Conservation (phyloP, 805 yeast genomes). For the Phaffomyces opuntiae region DNA sequence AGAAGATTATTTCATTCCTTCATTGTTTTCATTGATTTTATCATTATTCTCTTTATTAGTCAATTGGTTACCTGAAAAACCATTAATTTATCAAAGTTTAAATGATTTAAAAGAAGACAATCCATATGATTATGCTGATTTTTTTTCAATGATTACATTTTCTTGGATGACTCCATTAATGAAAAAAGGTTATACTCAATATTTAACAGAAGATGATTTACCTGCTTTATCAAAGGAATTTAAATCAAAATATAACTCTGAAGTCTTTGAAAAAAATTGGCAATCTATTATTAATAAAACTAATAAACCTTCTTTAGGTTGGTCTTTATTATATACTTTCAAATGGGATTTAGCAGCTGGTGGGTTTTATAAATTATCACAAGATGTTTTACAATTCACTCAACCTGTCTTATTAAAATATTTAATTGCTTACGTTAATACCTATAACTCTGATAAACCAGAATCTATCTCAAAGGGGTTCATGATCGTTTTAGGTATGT, state of each 20-base stretch:
- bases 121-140: conserved; percentile 42
- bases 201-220: conserved; percentile 54
- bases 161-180: conserved; percentile 90
- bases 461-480: conserved; percentile 67
- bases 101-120: conserved; percentile 15
- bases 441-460: conserved; percentile 30
- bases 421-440: conserved; percentile 54
- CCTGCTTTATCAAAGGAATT: conserved; percentile 73
- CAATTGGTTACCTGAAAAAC: conserved; percentile 35
- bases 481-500: conserved; percentile 71
- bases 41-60: conserved; percentile 27
- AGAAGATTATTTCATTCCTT: conserved; percentile 23
- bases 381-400: conserved; percentile 72
- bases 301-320: conserved; percentile 41
- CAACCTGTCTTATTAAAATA: conserved; percentile 78
- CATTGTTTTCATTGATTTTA: conserved; percentile 26
- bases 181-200: conserved; percentile 64
- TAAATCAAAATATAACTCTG: conserved; percentile 46
- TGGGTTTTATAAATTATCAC: conserved; percentile 65
- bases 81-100: conserved; percentile 30
- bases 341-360: conserved; percentile 65
- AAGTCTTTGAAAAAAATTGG: conserved; percentile 57
- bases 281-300: conserved; percentile 43
- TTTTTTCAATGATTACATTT: conserved; percentile 74
- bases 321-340: conserved; percentile 61